Base-by-base conservation (phyloP, 768 basidiomycete genomes). In the Serendipita indica region DNA sequence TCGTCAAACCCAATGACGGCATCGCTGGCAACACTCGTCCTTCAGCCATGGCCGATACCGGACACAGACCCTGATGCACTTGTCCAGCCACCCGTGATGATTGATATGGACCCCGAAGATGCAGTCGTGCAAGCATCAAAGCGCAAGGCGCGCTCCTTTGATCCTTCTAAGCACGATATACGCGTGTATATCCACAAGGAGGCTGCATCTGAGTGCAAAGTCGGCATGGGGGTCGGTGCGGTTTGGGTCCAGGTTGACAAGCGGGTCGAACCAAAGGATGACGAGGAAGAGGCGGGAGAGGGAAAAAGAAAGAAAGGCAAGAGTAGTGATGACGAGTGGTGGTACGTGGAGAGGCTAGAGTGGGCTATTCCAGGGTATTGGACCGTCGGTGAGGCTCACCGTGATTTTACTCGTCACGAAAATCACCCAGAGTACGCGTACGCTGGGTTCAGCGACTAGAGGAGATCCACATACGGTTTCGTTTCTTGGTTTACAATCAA, bases 201-300 rank as follows among this genome's bases (percentile, higher is more conserved):
- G 4, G 63, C 73, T 0, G 66, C 77, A 5, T 71, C 75, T 1
- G 68, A 69, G 34, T 64, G 84, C 34, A 63, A 66, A 3, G 69
- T 73, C 3, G 81, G 83, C 3, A 76, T 86, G 72, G 82, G 81
- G 0, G 62, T 87, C 13, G 76, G 75, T 2, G 83, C 78, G 18
- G 77, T 80, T 45, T 88, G 80, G 78, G 78, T 86, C 20, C 84
- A 89, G 69, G 72, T 86, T 12, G 79, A 70, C 28, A 74, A 79
- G 30, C 66, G 65, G 27, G 65, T 32, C 16, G 49, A 54, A 10
- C 22, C 30, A 27, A n/a, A 30, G 3, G 30, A 22, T 7, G 22
- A 16, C 63, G 33, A 0, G 58, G 57, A 39, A 64, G 56, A 46
- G 46, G 61, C 27, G 32, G 41, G 41, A 13, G 58, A 32, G 28